Base-by-base conservation (phyloP, 192 early-diverging fungal genomes). In the Coemansia sp. region DNA sequence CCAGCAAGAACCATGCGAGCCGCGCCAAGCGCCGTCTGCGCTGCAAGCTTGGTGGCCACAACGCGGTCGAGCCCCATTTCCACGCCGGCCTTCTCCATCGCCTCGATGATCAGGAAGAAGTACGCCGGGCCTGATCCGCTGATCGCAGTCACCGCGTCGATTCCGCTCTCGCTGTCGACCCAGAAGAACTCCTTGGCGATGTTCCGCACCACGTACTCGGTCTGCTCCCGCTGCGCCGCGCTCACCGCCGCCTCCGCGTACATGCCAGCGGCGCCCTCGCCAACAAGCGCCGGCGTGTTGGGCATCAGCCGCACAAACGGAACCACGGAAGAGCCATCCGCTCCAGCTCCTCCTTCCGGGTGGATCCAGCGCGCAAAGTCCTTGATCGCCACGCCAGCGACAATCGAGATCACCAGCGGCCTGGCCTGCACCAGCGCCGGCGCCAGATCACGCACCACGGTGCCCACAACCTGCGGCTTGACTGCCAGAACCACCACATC, bases 61-160 rank as follows among this genome's bases (percentile, higher is more conserved):
- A 91, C 89, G 0, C 77, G 64, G 7, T 87, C 76, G 65, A 98
- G 79, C 5, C 96, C 96, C 53, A 92, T 75, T 12, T 87, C 86
- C 0, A 89, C 85, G 13, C 85, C 94, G 7, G 92, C 91, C 52
- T 93, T 86, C 72, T 94, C 89, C 85, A 95, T 90, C 6, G 89
- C 88, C 79, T 95, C 95, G 77, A 95, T 87, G 62, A 98, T 83
- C 68, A 95, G 76, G 84, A 98, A 98, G 77, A 98, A 98, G 73
- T 98, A 98, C 3, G 96, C 96, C 4, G 96, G 96, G 5, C 96
- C 96, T n/a, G 90, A 92, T 4, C 96, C 94, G 58, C 90, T 92
- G n/a, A 95, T 77, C 5, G 89, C 92, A 1, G 93, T 95, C 41
- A 96, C 94, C 0, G 94, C 88, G 65, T 98, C 96, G 56, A 98